Conservation (phyloP, 1,284 basidiomycete species). For the Rhodotorula glutinis region DNA sequence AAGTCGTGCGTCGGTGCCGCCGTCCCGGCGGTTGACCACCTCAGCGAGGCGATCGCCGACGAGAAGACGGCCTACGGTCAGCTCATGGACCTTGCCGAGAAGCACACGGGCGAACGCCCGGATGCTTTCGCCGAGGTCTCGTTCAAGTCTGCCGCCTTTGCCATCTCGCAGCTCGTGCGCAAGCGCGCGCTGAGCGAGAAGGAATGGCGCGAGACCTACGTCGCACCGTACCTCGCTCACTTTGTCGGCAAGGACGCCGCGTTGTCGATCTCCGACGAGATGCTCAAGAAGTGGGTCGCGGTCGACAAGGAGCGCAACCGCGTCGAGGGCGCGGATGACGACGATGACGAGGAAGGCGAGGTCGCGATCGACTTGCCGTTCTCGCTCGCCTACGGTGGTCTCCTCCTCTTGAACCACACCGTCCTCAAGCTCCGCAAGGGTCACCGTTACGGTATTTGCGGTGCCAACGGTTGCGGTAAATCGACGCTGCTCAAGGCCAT, state of each 20-base stretch:
- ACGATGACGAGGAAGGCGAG: conserved; percentile 65
- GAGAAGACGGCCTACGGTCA: conserved; percentile 53
- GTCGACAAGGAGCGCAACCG: conserved; percentile 64
- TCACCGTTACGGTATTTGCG: conserved; percentile 84
- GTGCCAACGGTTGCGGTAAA: conserved; percentile 93
- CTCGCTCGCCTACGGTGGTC: conserved; percentile 93
- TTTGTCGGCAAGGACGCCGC: conserved; percentile 48
- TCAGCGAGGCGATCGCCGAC: conserved; percentile 42
- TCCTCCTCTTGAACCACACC: conserved; percentile 93
- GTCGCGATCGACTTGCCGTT: conserved; percentile 88
- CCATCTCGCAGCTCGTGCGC: conserved; percentile 74
- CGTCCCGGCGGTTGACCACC: conserved; percentile 41
- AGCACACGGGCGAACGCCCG: conserved; percentile 42
- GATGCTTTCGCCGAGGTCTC: conserved; percentile 49
- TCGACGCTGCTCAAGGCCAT: conserved; percentile 95
- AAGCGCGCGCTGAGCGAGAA: conserved; percentile 63
- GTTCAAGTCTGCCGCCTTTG: conserved; percentile 67
- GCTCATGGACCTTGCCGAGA: conserved; percentile 53
- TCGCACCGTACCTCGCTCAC: conserved; percentile 62
- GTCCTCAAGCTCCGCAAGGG: conserved; percentile 86
- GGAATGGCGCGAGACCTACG: conserved; percentile 70
- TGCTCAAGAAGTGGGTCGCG: conserved; percentile 69
- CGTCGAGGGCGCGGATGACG: conserved; percentile 62
- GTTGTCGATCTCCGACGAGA: conserved; percentile 58
- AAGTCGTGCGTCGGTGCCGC: conserved; percentile 42